Evolutionary conservation across 225 moss, liverwort and hornwort genomes (phyloP).

Genomic region (Polytrichum formosum): DNA sequence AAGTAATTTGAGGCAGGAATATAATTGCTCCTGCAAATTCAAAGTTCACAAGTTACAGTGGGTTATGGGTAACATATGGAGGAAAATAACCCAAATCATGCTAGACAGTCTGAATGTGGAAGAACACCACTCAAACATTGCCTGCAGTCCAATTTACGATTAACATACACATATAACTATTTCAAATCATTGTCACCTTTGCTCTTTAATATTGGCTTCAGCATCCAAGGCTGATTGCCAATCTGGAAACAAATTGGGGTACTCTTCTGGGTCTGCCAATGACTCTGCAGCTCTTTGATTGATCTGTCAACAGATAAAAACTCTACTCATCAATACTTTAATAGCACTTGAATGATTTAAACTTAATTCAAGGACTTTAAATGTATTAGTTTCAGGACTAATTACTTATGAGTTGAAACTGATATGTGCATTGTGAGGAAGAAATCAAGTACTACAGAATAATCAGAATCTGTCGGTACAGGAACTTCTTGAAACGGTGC

Average conservation of each 20-base stretch:
- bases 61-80: too few relatives aligned
- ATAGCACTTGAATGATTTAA: too few relatives aligned
- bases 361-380: too few relatives aligned
- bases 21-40: constrained; percentile 43
- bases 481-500: not conserved
- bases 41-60: not conserved
- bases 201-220: constrained; percentile 59
- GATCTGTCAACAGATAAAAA: constrained; percentile 44
- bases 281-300: constrained; percentile 96
- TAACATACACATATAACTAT: not conserved
- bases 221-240: constrained; percentile 81
- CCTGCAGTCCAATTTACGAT: not conserved
- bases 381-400: too few relatives aligned
- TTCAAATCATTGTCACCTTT: constrained; percentile 31
- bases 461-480: too few relatives aligned
- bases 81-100: too few relatives aligned
- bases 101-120: too few relatives aligned
- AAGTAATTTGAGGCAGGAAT: constrained; percentile 51
- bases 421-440: too few relatives aligned
- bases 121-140: too few relatives aligned
- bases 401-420: too few relatives aligned
- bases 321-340: too few relatives aligned
- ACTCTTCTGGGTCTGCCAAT: constrained; percentile 90
- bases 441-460: too few relatives aligned
- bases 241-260: constrained; percentile 84